Percentiles rank a stretch among this genome's conserved stretches.
Evolutionary conservation across 257 asterid species (phyloP).

Genomic region (Gardenia jasminoides): DNA sequence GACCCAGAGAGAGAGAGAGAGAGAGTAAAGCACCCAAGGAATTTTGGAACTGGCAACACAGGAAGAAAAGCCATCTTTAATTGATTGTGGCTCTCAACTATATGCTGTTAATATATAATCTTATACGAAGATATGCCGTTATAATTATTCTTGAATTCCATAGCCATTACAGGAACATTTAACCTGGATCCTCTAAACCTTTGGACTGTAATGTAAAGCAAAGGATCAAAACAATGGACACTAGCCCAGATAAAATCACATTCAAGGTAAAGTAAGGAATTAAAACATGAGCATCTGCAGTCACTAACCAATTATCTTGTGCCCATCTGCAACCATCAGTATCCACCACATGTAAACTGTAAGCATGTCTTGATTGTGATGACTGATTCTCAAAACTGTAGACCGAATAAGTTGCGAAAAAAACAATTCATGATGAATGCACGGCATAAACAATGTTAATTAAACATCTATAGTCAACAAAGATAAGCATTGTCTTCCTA

Average conservation of each 20-base stretch:
- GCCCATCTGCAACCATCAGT: constrained; percentile 88
- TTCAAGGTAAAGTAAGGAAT: neutral
- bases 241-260: neutral
- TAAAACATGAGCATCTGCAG: neutral
- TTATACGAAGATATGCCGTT: neutral
- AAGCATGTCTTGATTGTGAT: constrained; percentile 73
- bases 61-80: neutral
- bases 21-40: neutral
- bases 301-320: constrained; percentile 78
- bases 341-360: constrained; percentile 86
- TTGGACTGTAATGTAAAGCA: constrained; percentile 2
- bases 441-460: neutral
- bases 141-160: neutral
- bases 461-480: neutral
- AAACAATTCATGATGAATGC: neutral
- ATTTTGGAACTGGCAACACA: neutral
- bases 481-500: neutral
- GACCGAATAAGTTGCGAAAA: constrained; percentile 11
- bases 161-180: neutral
- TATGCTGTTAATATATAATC: neutral
- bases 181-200: neutral
- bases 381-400: constrained; percentile 87
- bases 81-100: neutral
- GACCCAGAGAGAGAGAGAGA: neutral
- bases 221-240: neutral